Evolutionary conservation across 2,329 filamentous ascomycete genomes (phyloP).

Genomic region (Thyridium curvatum): DNA sequence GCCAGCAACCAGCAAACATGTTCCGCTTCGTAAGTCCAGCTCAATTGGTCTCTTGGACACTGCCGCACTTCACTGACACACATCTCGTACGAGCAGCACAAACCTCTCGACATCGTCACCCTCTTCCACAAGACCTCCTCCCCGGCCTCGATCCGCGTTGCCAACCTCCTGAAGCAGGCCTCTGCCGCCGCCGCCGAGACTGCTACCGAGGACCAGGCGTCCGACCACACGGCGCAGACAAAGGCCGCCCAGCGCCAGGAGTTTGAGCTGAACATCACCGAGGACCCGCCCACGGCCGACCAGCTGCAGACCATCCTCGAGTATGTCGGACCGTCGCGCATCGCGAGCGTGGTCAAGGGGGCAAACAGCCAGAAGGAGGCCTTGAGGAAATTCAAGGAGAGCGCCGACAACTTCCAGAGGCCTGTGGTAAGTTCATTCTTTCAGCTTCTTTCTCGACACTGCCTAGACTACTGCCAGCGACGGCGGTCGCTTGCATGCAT

Average conservation of each 20-base stretch:
- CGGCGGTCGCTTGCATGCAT: not conserved
- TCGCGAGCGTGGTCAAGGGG: slow-evolving; percentile 60
- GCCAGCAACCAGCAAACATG: slow-evolving; percentile 24
- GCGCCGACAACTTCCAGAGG: slow-evolving; percentile 59
- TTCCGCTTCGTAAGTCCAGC: slow-evolving; percentile 38
- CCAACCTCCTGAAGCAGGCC: slow-evolving; percentile 73
- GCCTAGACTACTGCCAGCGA: too few species aligned
- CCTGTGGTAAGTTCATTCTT: slow-evolving; percentile 60
- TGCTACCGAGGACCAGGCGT: slow-evolving; percentile 70
- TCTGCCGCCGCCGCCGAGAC: slow-evolving; percentile 62
- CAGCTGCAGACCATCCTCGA: slow-evolving; percentile 28
- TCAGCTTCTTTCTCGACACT: too few species aligned
- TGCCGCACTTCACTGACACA: slow-evolving; percentile 1
- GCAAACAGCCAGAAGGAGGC: slow-evolving; percentile 72
- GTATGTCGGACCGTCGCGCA: slow-evolving; percentile 53
- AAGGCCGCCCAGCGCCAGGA: slow-evolving; percentile 48
- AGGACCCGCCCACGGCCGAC: slow-evolving; percentile 52
- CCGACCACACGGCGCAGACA: slow-evolving; percentile 56
- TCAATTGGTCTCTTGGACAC: not conserved
- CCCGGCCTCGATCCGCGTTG: slow-evolving; percentile 65
- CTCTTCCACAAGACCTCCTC: slow-evolving; percentile 85
- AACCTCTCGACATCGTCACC: slow-evolving; percentile 84
- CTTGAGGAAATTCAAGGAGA: slow-evolving; percentile 69
- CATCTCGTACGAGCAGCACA: slow-evolving; percentile 44
- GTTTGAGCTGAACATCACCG: slow-evolving; percentile 64